A percentile compares a stretch with the other conserved stretches of the same genome.
Evolutionary conservation across 176 grass and related monocot genomes (phyloP).

Genomic region (Rhynchospora pubera): DNA sequence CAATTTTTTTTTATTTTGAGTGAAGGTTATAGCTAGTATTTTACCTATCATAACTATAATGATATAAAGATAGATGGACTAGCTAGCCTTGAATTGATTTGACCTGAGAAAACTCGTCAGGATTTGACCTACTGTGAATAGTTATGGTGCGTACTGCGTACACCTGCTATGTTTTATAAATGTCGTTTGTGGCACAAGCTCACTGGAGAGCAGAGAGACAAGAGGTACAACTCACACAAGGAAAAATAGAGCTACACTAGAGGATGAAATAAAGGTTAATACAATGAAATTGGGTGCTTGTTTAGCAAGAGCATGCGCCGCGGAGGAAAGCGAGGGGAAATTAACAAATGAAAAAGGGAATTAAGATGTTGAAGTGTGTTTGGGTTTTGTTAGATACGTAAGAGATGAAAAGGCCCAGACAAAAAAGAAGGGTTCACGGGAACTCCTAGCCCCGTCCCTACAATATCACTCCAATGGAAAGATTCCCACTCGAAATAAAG

Average conservation of each 20-base stretch:
- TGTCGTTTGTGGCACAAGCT: not conserved
- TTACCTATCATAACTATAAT: not conserved
- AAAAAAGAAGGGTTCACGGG: constrained; percentile 33
- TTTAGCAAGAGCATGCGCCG: not conserved
- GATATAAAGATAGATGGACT: too few species aligned
- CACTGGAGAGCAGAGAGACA: not conserved
- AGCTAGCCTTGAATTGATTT: too few species aligned
- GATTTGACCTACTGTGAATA: not conserved
- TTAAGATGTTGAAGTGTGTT: constrained; percentile 21
- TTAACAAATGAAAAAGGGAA: not conserved
- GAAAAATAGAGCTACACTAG: not conserved
- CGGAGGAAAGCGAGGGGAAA: not conserved
- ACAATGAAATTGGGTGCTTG: constrained; percentile 4
- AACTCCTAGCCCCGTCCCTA: constrained; percentile 1
- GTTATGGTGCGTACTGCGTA: not conserved
- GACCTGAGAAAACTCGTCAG: not conserved
- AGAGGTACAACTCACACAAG: not conserved
- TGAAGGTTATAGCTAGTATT: not conserved
- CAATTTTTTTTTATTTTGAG: not conserved
- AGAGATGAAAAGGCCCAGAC: constrained; percentile 16
- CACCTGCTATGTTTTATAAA: not conserved
- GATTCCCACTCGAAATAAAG: constrained; percentile 11
- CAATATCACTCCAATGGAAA: constrained; percentile 18
- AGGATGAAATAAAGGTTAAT: not conserved
- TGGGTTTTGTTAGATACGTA: constrained; percentile 26